Evolutionary conservation across 2,329 filamentous ascomycete species (phyloP), one percentile per base, ranked within the genome.

Genomic region (Exserohilum turcica): DNA sequence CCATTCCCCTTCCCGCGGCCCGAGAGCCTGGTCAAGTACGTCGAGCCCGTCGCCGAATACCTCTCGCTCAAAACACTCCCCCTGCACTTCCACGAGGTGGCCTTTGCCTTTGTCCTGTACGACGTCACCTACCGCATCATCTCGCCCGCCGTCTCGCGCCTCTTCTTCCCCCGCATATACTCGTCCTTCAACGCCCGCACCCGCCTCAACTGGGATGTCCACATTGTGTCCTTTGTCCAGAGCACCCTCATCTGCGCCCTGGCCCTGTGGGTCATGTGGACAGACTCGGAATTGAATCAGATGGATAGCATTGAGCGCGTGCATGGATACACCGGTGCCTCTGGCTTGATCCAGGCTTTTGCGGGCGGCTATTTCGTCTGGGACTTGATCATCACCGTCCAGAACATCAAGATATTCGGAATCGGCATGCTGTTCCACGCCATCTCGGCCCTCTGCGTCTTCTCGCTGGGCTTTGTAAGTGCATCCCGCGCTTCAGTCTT

Each of bases 281-380:
- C 71, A 36, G 90, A 94, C 72, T 77, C 86, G 35, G 88, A 92
- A 73, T 82, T 90, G 54, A 78, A 75, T 62, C 76, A 77, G 40
- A 90, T 91, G 84, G 78, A 84, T 65, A 85, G 82, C 78, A 79
- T 86, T 65, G 85, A 86, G 69, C 83, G 88, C 27, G 79, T 94
- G 19, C 92, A 87, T 84, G 90, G 89, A 27, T 94, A 95, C 69
- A 89, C 86, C 6, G 88, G 88, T 27, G 83, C 82, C 13, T 80
- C 81, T 28, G 90, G 87, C 37, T 82, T 93, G 79, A 83, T 92
- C 48, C 89, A 92, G 74, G 87, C 86, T 8, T 81, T 92, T 63
- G 90, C 89, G 1, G 81, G 86, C 18, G 91, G 91, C 8, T 95
- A 95, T 73, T 95, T 95, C 69, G 74, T 93, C 44, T 95, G 90